Evolutionary conservation across 352 stramenopile genomes (phyloP).

Genomic region (Globisporangium radiosum): DNA sequence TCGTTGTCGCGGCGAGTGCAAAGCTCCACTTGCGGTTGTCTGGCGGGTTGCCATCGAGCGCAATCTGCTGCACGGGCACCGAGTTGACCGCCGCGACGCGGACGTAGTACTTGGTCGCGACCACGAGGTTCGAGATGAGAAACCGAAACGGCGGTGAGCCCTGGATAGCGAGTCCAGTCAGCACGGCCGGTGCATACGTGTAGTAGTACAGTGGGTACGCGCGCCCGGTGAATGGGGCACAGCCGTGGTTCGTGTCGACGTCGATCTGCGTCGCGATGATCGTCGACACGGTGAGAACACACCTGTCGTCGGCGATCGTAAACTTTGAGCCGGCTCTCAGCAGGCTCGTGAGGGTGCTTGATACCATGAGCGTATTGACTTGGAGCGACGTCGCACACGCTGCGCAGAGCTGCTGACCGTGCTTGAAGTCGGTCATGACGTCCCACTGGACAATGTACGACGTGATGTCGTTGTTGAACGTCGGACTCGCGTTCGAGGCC

Average conservation of each 20-base stretch:
- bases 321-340: slow-evolving; percentile 31
- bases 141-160: slow-evolving; percentile 80
- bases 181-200: slow-evolving; percentile 33
- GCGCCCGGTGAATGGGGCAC: slow-evolving; percentile 37
- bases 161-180: slow-evolving; percentile 53
- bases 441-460: slow-evolving; percentile 90
- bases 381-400: slow-evolving; percentile 40
- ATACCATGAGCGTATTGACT: slow-evolving; percentile 27
- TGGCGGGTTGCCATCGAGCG: slow-evolving; percentile 62
- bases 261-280: slow-evolving; percentile 17
- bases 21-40: slow-evolving; percentile 92
- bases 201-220: slow-evolving; percentile 59
- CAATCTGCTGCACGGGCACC: slow-evolving; percentile 81
- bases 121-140: slow-evolving; percentile 62
- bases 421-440: slow-evolving; percentile 51
- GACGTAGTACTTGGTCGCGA: slow-evolving; percentile 85
- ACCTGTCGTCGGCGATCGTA: slow-evolving; percentile 46
- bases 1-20: slow-evolving; percentile 55
- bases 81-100: slow-evolving; percentile 89
- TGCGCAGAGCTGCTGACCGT: slow-evolving; percentile 42
- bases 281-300: slow-evolving; percentile 30
- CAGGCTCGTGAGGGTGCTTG: slow-evolving; percentile 22
- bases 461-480: slow-evolving; percentile 82
- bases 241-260: slow-evolving; percentile 28
- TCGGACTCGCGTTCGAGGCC: slow-evolving; percentile 43